Percentiles rank a stretch among this genome's conserved stretches.
Evolutionary conservation across 768 basidiomycete species (phyloP).

Genomic region (Tylopilus felleus): DNA sequence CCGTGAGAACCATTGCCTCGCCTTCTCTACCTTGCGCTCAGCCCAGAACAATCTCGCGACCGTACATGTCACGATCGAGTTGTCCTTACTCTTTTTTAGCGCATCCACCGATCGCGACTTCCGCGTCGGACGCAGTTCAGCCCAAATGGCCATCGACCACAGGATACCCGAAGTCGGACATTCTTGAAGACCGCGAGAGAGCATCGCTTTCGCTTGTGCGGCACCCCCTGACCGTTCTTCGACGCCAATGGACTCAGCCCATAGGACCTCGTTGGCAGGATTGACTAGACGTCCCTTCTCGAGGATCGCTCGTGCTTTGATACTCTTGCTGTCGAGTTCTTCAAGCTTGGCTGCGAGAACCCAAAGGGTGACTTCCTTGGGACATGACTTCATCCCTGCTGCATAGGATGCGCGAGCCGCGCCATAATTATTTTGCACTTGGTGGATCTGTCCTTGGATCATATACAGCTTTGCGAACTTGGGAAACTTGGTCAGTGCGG

Average conservation of each 20-base stretch:
- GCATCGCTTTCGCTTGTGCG: slow-evolving; percentile 82
- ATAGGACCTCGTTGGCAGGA: slow-evolving; percentile 78
- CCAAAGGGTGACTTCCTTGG: slow-evolving; percentile 85
- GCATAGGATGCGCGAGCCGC: slow-evolving; percentile 79
- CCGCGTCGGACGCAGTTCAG: slow-evolving; percentile 82
- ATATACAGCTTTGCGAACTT: slow-evolving; percentile 92
- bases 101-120: slow-evolving; percentile 92
- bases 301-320: slow-evolving; percentile 85
- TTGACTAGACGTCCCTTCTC: slow-evolving; percentile 88
- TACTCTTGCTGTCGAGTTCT: slow-evolving; percentile 86
- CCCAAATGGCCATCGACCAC: slow-evolving; percentile 92
- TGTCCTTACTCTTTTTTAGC: slow-evolving; percentile 85
- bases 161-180: slow-evolving; percentile 86
- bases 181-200: slow-evolving; percentile 87
- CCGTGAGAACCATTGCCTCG: slow-evolving; percentile 88
- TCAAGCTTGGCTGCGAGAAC: slow-evolving; percentile 86
- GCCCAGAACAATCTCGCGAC: slow-evolving; percentile 93
- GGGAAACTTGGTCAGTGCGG: slow-evolving; percentile 81
- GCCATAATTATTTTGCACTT: slow-evolving; percentile 52
- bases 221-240: slow-evolving; percentile 85
- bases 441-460: slow-evolving; percentile 92
- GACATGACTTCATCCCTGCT: slow-evolving; percentile 80
- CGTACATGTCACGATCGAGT: slow-evolving; percentile 83
- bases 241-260: slow-evolving; percentile 88
- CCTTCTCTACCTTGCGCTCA: slow-evolving; percentile 94